A percentile compares a stretch with the other conserved stretches of the same genome.
phyloP scores from a whole-genome alignment of 805 yeast genomes.

The Scheffersomyces amazonensis region DNA sequence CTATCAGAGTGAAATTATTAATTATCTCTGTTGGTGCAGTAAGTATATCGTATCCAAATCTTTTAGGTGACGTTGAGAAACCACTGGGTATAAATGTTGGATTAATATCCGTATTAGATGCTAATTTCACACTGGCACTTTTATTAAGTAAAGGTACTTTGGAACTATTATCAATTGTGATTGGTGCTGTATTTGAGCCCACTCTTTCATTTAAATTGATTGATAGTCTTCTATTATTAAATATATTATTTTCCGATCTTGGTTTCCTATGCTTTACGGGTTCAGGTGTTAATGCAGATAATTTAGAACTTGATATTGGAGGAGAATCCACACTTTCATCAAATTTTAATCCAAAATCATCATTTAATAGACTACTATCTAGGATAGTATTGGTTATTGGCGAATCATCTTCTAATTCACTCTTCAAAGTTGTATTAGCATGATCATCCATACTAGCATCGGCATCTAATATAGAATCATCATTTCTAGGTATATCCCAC shows the following conservation, averaged over 20 bases:
- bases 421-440: constrained; percentile 2
- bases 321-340: constrained; percentile 32
- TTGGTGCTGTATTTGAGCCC: not conserved
- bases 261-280: constrained; percentile 3
- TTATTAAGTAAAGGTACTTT: constrained; percentile 32
- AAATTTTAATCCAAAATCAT: constrained; percentile 25
- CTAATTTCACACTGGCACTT: constrained; percentile 16
- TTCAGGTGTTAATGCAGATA: constrained; percentile 1
- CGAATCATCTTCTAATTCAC: constrained; percentile 21
- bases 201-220: constrained; percentile 8
- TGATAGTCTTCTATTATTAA: constrained; percentile 15
- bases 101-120: not conserved
- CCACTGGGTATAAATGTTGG: not conserved
- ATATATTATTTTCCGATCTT: constrained; percentile 2
- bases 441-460: constrained; percentile 31
- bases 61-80: not conserved
- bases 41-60: not conserved
- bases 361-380: constrained; percentile 16
- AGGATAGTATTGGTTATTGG: constrained; percentile 22
- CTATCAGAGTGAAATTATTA: not conserved
- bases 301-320: constrained; percentile 9
- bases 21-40: not conserved
- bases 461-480: constrained; percentile 18
- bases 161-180: constrained; percentile 8
- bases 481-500: constrained; percentile 39